phyloP scores from a whole-genome alignment of 2,329 filamentous ascomycete genomes.

The Pezicula radicicola region DNA sequence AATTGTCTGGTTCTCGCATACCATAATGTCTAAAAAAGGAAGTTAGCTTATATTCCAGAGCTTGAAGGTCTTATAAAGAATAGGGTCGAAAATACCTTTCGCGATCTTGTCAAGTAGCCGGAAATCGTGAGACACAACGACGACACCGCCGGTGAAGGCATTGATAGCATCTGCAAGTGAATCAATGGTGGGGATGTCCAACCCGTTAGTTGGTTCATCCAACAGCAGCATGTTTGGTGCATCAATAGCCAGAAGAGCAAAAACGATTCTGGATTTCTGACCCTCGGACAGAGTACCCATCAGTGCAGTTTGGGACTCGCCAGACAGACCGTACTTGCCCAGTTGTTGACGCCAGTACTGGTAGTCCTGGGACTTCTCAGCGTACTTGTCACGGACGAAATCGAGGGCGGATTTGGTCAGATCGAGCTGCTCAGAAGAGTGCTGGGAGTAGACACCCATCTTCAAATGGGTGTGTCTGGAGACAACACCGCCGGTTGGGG shows the following conservation, averaged over 20 bases:
- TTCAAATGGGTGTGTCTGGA: slow-evolving; percentile 97
- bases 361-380: slow-evolving; percentile 87
- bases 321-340: slow-evolving; percentile 87
- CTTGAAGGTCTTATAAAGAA: no score
- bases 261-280: slow-evolving; percentile 97
- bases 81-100: slow-evolving; percentile 43
- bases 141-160: slow-evolving; percentile 87
- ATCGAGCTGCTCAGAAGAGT: slow-evolving; percentile 97
- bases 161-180: slow-evolving; percentile 97
- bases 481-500: slow-evolving; percentile 76
- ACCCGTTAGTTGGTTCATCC: slow-evolving; percentile 98
- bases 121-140: slow-evolving; percentile 99
- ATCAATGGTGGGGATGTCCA: slow-evolving; percentile 98
- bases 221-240: slow-evolving; percentile 95
- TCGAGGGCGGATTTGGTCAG: slow-evolving; percentile 96
- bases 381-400: slow-evolving; percentile 96
- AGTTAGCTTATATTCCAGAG: no score
- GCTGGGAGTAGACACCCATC: slow-evolving; percentile 96
- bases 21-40: slow-evolving; percentile 71
- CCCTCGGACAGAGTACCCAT: slow-evolving; percentile 98
- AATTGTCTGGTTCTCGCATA: slow-evolving; percentile 97
- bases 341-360: slow-evolving; percentile 99
- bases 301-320: slow-evolving; percentile 91
- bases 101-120: slow-evolving; percentile 99
- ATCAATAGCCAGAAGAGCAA: slow-evolving; percentile 93